Percentiles rank a stretch among this genome's conserved stretches.
These are phyloP conservation scores for Diversispora epigaea DNA, from an alignment of 192 early-diverging fungal genomes.

Conservation along the genomic window DNA sequence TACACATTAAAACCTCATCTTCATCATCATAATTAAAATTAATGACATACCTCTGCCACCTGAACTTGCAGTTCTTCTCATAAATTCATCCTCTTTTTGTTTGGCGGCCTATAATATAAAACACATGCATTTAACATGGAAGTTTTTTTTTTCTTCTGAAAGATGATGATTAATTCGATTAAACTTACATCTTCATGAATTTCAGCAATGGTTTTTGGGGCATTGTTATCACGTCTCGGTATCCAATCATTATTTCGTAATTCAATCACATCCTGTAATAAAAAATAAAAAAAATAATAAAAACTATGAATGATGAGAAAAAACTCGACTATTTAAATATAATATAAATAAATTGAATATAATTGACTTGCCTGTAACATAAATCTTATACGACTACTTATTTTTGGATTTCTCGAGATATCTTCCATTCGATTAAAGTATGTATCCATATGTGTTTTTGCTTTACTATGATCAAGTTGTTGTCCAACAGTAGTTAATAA, in stretches of 20 bases:
- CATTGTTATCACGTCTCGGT: slow-evolving; percentile 57
- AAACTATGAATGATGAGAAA: neutral
- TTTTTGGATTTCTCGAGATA: slow-evolving; percentile 64
- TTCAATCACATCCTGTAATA: slow-evolving; percentile 73
- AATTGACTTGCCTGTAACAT: slow-evolving; percentile 63
- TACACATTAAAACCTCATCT: neutral
- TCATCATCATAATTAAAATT: neutral
- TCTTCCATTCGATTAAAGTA: slow-evolving; percentile 86
- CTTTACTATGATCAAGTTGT: slow-evolving; percentile 70
- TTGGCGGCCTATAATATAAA: slow-evolving; percentile 48
- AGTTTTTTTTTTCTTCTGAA: too few species aligned
- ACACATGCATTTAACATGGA: too few species aligned
- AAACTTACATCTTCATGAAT: slow-evolving; percentile 71
- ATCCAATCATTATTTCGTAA: slow-evolving; percentile 80
- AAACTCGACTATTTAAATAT: neutral
- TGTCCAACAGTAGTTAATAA: slow-evolving; percentile 87
- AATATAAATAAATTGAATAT: neutral
- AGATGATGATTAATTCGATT: too few species aligned
- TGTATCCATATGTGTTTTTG: slow-evolving; percentile 68
- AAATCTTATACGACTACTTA: slow-evolving; percentile 89
- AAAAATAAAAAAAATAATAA: neutral
- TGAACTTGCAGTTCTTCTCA: slow-evolving; percentile 64
- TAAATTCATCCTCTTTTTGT: slow-evolving; percentile 69
- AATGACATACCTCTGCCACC: slow-evolving; percentile 52
- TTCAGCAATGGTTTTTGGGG: slow-evolving; percentile 90